These are phyloP conservation scores for Metarhizium guizhouense DNA, from an alignment of 2,329 filamentous ascomycete genomes.

Conservation along the genomic window DNA sequence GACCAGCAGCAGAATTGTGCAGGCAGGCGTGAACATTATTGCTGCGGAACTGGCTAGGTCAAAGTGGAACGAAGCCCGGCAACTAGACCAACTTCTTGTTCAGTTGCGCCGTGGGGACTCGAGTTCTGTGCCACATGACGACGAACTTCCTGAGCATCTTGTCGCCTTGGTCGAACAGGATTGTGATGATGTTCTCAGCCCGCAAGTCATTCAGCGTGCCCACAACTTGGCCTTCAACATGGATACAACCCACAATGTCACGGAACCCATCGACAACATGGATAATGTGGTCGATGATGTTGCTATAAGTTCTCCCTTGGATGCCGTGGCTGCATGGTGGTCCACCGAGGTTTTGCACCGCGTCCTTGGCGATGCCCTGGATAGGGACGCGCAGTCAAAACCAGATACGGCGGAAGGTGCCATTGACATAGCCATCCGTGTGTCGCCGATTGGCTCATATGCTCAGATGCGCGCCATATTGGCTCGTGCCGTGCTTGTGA, in stretches of 20 bases:
- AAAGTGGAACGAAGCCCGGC: constrained; percentile 74
- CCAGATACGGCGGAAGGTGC: constrained; percentile 24
- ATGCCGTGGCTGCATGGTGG: constrained; percentile 87
- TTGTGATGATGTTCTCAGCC: constrained; percentile 72
- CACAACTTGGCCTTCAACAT: constrained; percentile 87
- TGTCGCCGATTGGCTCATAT: constrained; percentile 70
- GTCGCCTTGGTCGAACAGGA: constrained; percentile 67
- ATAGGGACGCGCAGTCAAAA: constrained; percentile 30
- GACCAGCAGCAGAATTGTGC: constrained; percentile 56
- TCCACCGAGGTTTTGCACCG: constrained; percentile 66
- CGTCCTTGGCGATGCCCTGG: constrained; percentile 56
- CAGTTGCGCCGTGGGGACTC: constrained; percentile 31
- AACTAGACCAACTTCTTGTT: constrained; percentile 42
- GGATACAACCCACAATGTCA: constrained; percentile 58
- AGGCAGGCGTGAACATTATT: constrained; percentile 55
- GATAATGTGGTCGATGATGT: constrained; percentile 78
- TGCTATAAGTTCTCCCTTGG: constrained; percentile 76
- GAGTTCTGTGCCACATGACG: constrained; percentile 39
- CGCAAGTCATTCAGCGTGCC: constrained; percentile 71
- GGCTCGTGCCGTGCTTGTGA: constrained; percentile 46
- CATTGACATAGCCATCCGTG: constrained; percentile 60
- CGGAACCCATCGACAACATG: constrained; percentile 60
- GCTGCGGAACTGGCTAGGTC: constrained; percentile 65
- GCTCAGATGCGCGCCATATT: constrained; percentile 54
- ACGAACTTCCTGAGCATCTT: constrained; percentile 63